Evolutionary conservation across 257 asterid genomes (phyloP), one percentile per base, ranked within the genome.

Genomic region (Paulownia fortunei): DNA sequence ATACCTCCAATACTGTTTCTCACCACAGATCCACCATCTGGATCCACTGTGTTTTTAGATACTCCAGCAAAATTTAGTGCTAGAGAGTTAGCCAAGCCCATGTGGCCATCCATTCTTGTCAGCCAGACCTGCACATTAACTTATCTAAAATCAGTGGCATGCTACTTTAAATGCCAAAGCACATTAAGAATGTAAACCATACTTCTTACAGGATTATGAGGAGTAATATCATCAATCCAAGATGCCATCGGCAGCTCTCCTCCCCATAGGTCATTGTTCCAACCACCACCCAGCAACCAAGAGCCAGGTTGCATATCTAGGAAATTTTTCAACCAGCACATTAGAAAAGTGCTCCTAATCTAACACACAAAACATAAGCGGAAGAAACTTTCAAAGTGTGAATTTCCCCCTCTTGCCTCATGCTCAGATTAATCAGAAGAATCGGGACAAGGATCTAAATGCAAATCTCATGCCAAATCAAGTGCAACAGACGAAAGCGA

Each of bases 211-310:
- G 99, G 99, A 83, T 91, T 90, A 71, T 88, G 83, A 79, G 97
- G 97, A 46, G 98, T 91, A 73, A 90, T 87, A 74, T 86, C 93
- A 79, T 95, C 97, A 88, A 93, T 89, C 98, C 99, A 95, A 6
- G 99, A 93, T 24, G 96, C 97, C 92, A 83, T 69, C 61, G 99
- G 99, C 27, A 89, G 85, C 80, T 89, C 97, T 82, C 98, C 99
- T 51, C 98, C 99, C 99, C 98, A 95, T 36, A 91, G 84, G 81
- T 92, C 93, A 83, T 95, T 91, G 85, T 93, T 95, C 99, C 98
- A 95, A 84, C 99, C 98, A 60, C 98, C 97, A 81, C 98, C 99
- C 83, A 88, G 77, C 82, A 95, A 72, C 99, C 99, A 95, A 79
- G 94, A 79, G 56, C 96, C 97, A 42, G 83, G 85, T 72, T 85